Conservation (phyloP, 2,329 filamentous ascomycete genomes). For the Hymenoscyphus occultus region DNA sequence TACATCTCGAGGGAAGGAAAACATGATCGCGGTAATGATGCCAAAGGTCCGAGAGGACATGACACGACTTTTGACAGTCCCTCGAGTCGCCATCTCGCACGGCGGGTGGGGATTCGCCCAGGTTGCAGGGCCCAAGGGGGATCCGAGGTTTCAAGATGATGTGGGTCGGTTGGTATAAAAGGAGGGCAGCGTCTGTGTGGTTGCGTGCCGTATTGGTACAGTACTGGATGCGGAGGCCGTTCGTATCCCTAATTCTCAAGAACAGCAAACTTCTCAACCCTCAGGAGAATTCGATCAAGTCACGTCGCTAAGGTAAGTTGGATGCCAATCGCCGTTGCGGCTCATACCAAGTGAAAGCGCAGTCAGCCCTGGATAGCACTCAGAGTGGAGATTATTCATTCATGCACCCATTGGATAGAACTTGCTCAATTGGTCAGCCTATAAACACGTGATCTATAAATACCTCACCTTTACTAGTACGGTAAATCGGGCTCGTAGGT, state of each 20-base stretch:
- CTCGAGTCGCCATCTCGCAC: conserved; percentile 15
- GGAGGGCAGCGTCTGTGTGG: not conserved
- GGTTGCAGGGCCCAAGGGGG: not conserved
- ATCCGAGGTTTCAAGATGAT: conserved; percentile 3
- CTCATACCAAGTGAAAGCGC: not conserved
- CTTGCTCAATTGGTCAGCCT: no score
- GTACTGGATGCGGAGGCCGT: no score
- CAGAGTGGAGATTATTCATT: no score
- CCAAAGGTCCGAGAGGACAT: conserved; percentile 15
- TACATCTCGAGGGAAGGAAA: conserved; percentile 22
- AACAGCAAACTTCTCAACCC: conserved; percentile 18
- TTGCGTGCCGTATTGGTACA: not conserved
- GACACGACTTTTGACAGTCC: conserved; percentile 15
- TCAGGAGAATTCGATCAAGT: conserved; percentile 5
- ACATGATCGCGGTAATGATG: conserved; percentile 7
- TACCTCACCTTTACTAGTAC: no score
- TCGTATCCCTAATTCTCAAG: not conserved
- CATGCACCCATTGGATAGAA: no score
- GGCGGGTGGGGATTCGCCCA: not conserved
- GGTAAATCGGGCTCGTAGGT: no score
- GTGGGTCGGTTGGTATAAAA: not conserved
- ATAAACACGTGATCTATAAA: no score
- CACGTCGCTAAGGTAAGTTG: not conserved
- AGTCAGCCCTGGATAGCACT: no score
- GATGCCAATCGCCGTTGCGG: not conserved